Evolutionary conservation across 2,329 filamentous ascomycete genomes (phyloP).

Genomic region (Diaporthe citri): DNA sequence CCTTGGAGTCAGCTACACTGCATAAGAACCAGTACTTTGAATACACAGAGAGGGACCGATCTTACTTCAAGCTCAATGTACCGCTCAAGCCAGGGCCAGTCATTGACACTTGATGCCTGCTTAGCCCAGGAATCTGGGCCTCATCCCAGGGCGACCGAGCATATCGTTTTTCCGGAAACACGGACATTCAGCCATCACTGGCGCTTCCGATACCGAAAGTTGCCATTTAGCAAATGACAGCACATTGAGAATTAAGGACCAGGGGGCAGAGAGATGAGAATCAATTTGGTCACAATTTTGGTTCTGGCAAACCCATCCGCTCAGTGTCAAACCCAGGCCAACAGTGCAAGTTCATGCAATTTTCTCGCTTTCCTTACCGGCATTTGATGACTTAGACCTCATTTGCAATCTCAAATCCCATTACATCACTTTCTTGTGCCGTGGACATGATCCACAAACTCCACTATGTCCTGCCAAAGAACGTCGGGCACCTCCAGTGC

Average conservation of each 20-base stretch:
- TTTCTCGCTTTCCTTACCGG: neutral
- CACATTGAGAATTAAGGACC: too few species aligned
- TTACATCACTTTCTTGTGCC: neutral
- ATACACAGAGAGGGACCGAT: neutral
- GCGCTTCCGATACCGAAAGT: neutral
- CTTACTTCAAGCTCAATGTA: neutral
- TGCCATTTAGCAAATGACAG: neutral
- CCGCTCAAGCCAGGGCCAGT: neutral
- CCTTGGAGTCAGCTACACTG: neutral
- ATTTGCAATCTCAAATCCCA: neutral
- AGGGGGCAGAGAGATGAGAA: neutral
- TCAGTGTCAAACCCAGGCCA: neutral
- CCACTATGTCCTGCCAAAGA: slow-evolving; percentile 59
- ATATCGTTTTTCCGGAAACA: neutral
- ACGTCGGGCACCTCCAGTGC: slow-evolving; percentile 56
- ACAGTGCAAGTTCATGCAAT: neutral
- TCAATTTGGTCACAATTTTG: neutral
- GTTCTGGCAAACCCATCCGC: neutral
- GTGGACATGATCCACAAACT: slow-evolving; percentile 47
- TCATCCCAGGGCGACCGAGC: neutral
- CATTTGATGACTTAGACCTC: too few species aligned
- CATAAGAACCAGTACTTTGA: neutral
- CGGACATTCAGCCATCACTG: neutral
- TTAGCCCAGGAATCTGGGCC: neutral
- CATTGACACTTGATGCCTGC: neutral